Conservation (phyloP, 805 yeast genomes). For the Zygosaccharomyces siamensis region DNA sequence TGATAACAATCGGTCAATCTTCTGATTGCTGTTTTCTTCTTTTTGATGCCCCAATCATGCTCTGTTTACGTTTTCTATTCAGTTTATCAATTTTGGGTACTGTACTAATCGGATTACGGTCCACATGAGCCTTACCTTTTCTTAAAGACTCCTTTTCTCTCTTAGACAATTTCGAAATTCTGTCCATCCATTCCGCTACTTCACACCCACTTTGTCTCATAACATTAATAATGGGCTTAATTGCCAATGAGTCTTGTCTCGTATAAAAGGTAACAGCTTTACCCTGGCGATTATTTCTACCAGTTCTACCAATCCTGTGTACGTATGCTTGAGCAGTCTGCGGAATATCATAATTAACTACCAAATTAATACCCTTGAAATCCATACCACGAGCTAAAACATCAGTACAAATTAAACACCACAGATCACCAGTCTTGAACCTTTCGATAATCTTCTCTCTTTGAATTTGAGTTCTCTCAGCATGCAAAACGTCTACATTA, state of each 20-base stretch:
- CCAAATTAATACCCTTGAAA: conserved; percentile 90
- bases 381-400: conserved; percentile 96
- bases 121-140: conserved; percentile 42
- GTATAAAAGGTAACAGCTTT: conserved; percentile 90
- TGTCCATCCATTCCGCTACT: conserved; percentile 77
- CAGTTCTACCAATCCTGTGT: conserved; percentile 98
- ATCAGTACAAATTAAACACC: conserved; percentile 97
- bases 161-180: conserved; percentile 58
- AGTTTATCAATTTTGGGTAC: conserved; percentile 66
- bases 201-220: conserved; percentile 88
- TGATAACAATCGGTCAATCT: neutral
- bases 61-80: conserved; percentile 56
- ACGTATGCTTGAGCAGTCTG: conserved; percentile 90
- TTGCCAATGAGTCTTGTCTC: conserved; percentile 71
- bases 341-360: conserved; percentile 95
- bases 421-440: conserved; percentile 83
- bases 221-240: conserved; percentile 84
- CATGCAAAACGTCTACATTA: conserved; percentile 93
- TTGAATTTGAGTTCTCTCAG: conserved; percentile 86
- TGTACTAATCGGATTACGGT: conserved; percentile 76
- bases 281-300: conserved; percentile 87
- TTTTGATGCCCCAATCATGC: conserved; percentile 75
- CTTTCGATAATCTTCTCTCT: conserved; percentile 78
- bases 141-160: conserved; percentile 59
- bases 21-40: conserved; percentile 42